Evolutionary conservation across 2,329 filamentous ascomycete genomes (phyloP).

Genomic region (Metarhizium guizhouense): DNA sequence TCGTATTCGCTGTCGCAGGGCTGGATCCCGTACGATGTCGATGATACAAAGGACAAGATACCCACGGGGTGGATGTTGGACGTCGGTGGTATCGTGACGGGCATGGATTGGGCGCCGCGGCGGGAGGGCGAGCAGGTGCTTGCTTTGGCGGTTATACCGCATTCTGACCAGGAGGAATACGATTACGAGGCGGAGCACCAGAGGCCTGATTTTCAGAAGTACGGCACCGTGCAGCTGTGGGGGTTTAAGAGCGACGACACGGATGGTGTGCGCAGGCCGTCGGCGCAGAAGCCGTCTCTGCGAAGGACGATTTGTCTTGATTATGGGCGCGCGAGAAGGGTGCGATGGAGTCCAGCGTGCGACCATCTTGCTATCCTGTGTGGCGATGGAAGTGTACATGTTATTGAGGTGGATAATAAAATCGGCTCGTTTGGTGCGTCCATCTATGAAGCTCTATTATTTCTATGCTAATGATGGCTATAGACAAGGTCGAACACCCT

Average conservation of each 20-base stretch:
- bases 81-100: constrained; percentile 41
- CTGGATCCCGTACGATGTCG: constrained; percentile 20
- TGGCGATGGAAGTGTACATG: constrained; percentile 39
- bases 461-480: constrained; percentile 7
- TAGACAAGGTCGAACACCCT: constrained; percentile 37
- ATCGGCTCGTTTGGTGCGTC: constrained; percentile 33
- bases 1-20: constrained; percentile 17
- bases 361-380: constrained; percentile 40
- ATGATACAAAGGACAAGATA: constrained; percentile 13
- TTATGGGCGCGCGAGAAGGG: constrained; percentile 39
- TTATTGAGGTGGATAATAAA: constrained; percentile 27
- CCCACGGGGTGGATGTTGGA: constrained; percentile 44
- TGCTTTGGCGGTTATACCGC: constrained; percentile 41
- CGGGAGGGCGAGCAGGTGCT: constrained; percentile 35
- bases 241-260: constrained; percentile 27
- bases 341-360: constrained; percentile 37
- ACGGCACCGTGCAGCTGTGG: constrained; percentile 45
- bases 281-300: constrained; percentile 27
- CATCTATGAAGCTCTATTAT: constrained; percentile 9
- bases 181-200: constrained; percentile 27
- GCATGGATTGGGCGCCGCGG: constrained; percentile 43
- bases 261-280: constrained; percentile 24
- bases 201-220: constrained; percentile 28
- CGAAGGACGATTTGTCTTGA: constrained; percentile 37
- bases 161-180: constrained; percentile 38